Conservation (phyloP, 257 asterid genomes). For the Hygrophila difformis region DNA sequence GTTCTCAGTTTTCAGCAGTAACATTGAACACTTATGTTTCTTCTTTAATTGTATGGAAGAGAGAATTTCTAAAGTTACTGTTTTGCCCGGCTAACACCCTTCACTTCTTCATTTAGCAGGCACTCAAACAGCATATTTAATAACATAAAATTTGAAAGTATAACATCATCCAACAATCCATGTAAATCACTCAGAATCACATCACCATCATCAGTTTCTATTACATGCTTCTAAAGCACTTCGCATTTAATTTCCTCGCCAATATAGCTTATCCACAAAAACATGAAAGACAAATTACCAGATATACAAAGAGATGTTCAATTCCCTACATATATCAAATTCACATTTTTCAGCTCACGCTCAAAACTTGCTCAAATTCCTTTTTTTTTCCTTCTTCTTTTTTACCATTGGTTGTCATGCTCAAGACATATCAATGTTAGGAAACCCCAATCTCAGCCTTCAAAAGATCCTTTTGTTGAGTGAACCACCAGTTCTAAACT, state of each 20-base stretch:
- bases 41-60: constrained; percentile 9
- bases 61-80: not conserved
- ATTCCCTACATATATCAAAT: not conserved
- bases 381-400: too few relatives aligned
- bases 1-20: constrained; percentile 1
- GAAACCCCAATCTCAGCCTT: not conserved
- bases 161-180: not conserved
- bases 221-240: not conserved
- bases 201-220: constrained; percentile 1
- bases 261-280: constrained; percentile 9
- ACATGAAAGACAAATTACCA: constrained; percentile 11
- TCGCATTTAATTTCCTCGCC: constrained; percentile 1
- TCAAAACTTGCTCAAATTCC: constrained; percentile 2
- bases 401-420: not conserved
- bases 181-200: not conserved
- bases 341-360: constrained; percentile 15
- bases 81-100: constrained; percentile 6
- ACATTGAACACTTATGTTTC: constrained; percentile 3
- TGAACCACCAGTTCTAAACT: too few relatives aligned
- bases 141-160: too few relatives aligned
- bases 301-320: too few relatives aligned
- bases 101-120: constrained; percentile 1
- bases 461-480: constrained; percentile 5
- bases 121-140: not conserved
- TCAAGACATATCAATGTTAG: too few relatives aligned